Evolutionary conservation across 1,284 basidiomycete genomes (phyloP), one percentile per base, ranked within the genome.

Genomic region (Veloporphyrellus conicus): DNA sequence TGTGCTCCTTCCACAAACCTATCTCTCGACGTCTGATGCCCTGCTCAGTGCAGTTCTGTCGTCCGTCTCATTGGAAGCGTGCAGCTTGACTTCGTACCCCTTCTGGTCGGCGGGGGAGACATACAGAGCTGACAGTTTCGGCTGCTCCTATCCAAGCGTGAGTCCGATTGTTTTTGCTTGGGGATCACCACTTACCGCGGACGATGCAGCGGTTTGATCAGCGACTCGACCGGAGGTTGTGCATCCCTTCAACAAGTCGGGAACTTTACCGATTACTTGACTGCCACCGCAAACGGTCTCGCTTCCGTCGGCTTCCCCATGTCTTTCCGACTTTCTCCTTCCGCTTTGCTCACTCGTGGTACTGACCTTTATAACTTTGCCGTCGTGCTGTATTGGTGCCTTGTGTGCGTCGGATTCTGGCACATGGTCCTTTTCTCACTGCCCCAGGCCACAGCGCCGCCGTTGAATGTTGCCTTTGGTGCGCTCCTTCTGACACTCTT

Each of bases 341-440:
- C 60, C 61, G 69, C 52, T 72, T 75, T 71, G 15, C 67, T 81
- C 15, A 64, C 66, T n/a, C 75, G 84, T 50, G 93, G 91, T 61
- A 66, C 72, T 25, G 92, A 95, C 66, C 68, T 86, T 32, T 79
- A 86, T 34, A 72, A 82, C 58, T 69, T 70, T 50, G 84, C 86
- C 3, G 77, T 90, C 53, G 73, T 89, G 23, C 69, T 81, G 5
- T 90, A 78, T 68, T 89, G 85, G 86, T 84, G 77, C 50, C 70
- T 93, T 15, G 79, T 91, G 3, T 90, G 83, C 69, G 82, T 93
- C 38, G 91, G 91, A 0, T 93, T 81, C 63, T 93, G 91, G 91
- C 90, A 94, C 57, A 74, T 92, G 49, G 74, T 79, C 2, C 74
- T 93, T 22, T 90, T 90, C 56, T 88, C 87, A 2, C 86, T 93